Base-by-base conservation (phyloP, 495 filamentous ascomycete genomes). In the Xylaria scruposa region DNA sequence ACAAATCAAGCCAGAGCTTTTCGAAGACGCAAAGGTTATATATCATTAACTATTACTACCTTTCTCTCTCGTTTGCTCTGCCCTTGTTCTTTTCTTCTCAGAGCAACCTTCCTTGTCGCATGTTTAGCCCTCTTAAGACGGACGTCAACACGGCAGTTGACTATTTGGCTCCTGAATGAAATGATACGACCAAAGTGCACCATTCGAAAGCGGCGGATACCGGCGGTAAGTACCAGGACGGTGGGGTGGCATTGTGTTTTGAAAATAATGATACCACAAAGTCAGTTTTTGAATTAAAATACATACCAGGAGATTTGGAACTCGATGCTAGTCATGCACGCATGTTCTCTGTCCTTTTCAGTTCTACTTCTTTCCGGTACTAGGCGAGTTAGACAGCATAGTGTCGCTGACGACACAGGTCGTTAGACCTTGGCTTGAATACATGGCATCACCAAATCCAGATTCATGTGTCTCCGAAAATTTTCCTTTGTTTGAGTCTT, bases 181-280 rank as follows among this genome's bases (percentile, higher is more conserved):
- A 19, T 2, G 21, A 38, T 10, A 8, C 38, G 10, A 26, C 40
- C 60, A 5, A 42, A 19, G 44, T 26, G 15, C 38, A 33, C 1
- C 8, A 47, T 31, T 47, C 10, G 40, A 15, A 21, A 21, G 61
- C 24, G 24, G 21, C n/a, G n/a, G 61, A 0, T 64, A 10, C 21
- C 26, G 21, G 19, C 21, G 13, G 26, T n/a, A n/a, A n/a, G n/a
- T 36, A 66, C 10, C 21, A 24, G 38, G 19, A 49, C n/a, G 65
- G 65, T 42, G 49, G 49, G 65, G 65, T 42, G 49, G 49, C 21
- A 67, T 44, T 54, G 19, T 67, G 65, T 33, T 26, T 56, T 17
- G 10, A 29, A 67, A 29, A 56, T 7, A 24, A 67, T 26, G 64
- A 67, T 67, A 44, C 36, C 36, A 42, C 10, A 12, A 67, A 17